Base-by-base conservation (phyloP, 345 rosid species). In the Kandelia obovata region DNA sequence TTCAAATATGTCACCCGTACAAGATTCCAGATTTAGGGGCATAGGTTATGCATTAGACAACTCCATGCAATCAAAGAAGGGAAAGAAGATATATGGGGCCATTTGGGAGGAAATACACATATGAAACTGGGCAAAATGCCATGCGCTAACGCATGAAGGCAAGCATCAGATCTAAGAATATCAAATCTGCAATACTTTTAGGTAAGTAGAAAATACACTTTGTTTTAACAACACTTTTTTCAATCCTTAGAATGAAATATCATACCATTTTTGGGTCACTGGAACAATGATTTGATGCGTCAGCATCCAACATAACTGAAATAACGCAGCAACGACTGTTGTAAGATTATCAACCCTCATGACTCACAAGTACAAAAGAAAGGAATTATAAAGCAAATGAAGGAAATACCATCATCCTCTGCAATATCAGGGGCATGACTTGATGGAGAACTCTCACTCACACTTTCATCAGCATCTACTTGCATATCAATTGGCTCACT, bases 341-440 rank as follows among this genome's bases (percentile, higher is more conserved):
- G 64, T 79, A 70, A 84, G 80, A 75, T 60, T 60, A 74, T 57
- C 56, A 70, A 80, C n/a, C 17, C 35, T 25, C 65, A 72, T 39
- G 30, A 26, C 47, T 55, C 10, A 46, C 43, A 70, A 61, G 46
- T 35, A 61, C 61, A 68, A n/a, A 47, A 61, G 32, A 21, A 73
- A 61, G 31, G 37, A 30, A 27, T 51, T 13, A 55, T 23, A 32
- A 11, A 30, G 47, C 34, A 67, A 65, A 61, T 47, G 32, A 43
- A 39, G 64, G 69, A 76, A 71, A 35, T 62, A 74, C 83, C 83
- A 75, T 78, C 79, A 66, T 73, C 81, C 61, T 78, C 83, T 25
- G 81, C 82, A 56, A 58, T 66, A 77, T 81, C 86, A 71, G 87
- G 89, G 78, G 83, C 53, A 73, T 76, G 71, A 79, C 84, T 85